These are phyloP conservation scores for Byssochlamys sp. DNA, from an alignment of 2,329 filamentous ascomycete genomes.

Conservation along the genomic window DNA sequence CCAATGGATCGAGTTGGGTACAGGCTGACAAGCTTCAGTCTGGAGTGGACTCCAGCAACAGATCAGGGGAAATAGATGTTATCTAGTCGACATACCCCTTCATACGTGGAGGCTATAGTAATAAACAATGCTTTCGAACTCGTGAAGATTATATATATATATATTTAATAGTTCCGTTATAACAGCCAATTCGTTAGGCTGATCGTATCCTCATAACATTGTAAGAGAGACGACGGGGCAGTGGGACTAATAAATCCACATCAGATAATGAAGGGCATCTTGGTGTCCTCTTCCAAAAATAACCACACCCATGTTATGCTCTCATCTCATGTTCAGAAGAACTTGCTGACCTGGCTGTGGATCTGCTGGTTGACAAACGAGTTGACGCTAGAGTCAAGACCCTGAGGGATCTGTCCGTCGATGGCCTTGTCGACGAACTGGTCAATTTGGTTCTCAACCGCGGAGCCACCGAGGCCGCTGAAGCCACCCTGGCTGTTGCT, in stretches of 20 bases:
- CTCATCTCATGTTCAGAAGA: not conserved
- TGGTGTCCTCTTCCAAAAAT: not conserved
- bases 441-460: not conserved
- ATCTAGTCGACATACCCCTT: not conserved
- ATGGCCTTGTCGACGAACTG: not conserved
- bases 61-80: no score
- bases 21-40: no score
- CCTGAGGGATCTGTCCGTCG: not conserved
- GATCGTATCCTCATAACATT: not conserved
- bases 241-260: not conserved
- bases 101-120: not conserved
- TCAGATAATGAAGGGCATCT: not conserved
- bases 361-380: not conserved
- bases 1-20: no score
- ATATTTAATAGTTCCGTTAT: not conserved
- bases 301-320: not conserved
- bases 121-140: not conserved
- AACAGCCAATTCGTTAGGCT: not conserved
- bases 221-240: not conserved
- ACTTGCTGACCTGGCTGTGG: not conserved
- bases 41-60: no score
- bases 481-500: not conserved
- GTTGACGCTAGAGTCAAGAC: not conserved
- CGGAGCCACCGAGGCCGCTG: not conserved
- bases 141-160: not conserved